These are phyloP conservation scores for Sporisorium sorghi DNA, from an alignment of 1,284 basidiomycete genomes.

Conservation along the genomic window DNA sequence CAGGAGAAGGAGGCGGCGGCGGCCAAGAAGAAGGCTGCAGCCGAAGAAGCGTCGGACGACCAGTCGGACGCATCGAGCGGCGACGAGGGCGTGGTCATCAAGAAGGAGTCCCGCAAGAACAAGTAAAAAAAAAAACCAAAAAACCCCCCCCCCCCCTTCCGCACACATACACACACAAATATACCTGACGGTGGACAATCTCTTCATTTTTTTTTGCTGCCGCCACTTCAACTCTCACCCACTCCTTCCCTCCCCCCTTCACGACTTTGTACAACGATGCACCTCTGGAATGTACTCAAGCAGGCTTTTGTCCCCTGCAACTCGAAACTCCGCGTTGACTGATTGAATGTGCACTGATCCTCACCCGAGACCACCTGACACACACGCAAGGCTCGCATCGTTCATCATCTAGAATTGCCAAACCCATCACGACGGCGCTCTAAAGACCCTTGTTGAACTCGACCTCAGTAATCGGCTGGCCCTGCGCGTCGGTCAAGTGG, in stretches of 20 bases:
- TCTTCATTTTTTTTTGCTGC: background rate
- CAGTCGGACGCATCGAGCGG: conserved; percentile 35
- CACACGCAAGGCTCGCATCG: too few relatives aligned
- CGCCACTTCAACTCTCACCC: background rate
- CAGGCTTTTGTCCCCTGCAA: too few relatives aligned
- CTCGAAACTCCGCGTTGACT: too few relatives aligned
- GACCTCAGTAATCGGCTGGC: conserved; percentile 65
- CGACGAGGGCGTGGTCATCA: conserved; percentile 46
- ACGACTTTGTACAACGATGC: background rate
- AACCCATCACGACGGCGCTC: too few relatives aligned
- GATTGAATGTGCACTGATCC: too few relatives aligned
- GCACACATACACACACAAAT: background rate
- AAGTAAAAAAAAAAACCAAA: too few relatives aligned
- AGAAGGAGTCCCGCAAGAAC: conserved; percentile 41
- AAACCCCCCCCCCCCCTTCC: too few relatives aligned
- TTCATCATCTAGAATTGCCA: too few relatives aligned
- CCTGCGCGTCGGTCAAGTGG: conserved; percentile 64
- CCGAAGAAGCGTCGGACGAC: conserved; percentile 1
- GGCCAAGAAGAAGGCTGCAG: background rate
- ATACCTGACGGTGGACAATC: conserved; percentile 3
- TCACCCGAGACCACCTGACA: too few relatives aligned
- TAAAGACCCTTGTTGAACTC: conserved; percentile 74
- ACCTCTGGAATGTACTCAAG: background rate
- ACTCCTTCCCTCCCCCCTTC: too few relatives aligned
- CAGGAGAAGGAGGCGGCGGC: conserved; percentile 29